phyloP scores from a whole-genome alignment of 2,329 filamentous ascomycete species.

The Xylariaceae sp. region DNA sequence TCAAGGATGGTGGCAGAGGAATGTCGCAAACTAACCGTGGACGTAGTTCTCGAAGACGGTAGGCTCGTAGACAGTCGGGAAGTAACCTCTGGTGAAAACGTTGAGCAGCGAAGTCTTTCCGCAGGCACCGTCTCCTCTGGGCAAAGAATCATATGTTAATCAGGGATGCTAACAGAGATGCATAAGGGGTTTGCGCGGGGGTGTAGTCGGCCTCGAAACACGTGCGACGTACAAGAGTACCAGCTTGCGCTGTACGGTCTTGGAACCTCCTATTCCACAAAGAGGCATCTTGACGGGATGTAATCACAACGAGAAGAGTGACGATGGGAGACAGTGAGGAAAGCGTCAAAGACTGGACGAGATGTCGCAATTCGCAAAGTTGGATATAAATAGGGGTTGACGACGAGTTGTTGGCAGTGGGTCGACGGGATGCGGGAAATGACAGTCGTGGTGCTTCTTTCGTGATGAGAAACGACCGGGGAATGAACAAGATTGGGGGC shows the following conservation, averaged over 20 bases:
- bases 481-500: too few species aligned
- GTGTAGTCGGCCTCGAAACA: too few species aligned
- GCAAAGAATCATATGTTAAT: conserved; percentile 12
- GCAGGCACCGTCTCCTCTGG: conserved; percentile 88
- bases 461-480: too few species aligned
- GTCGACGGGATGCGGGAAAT: not conserved
- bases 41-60: conserved; percentile 99
- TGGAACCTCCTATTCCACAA: conserved; percentile 61
- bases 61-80: conserved; percentile 96
- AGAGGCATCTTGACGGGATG: conserved; percentile 34
- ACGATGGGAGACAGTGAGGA: too few species aligned
- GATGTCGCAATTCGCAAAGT: too few species aligned
- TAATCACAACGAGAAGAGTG: too few species aligned
- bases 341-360: too few species aligned
- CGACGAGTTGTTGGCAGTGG: not conserved
- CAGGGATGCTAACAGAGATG: conserved; percentile 10
- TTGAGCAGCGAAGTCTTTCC: conserved; percentile 97
- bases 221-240: conserved; percentile 72
- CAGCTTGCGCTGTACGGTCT: conserved; percentile 93
- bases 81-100: conserved; percentile 98
- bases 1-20: not conserved
- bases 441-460: too few species aligned
- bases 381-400: conserved; percentile 1
- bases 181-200: conserved; percentile 11
- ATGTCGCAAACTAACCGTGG: conserved; percentile 61